phyloP scores from a whole-genome alignment of 768 basidiomycete genomes.

The Auricularia auricula-judae region DNA sequence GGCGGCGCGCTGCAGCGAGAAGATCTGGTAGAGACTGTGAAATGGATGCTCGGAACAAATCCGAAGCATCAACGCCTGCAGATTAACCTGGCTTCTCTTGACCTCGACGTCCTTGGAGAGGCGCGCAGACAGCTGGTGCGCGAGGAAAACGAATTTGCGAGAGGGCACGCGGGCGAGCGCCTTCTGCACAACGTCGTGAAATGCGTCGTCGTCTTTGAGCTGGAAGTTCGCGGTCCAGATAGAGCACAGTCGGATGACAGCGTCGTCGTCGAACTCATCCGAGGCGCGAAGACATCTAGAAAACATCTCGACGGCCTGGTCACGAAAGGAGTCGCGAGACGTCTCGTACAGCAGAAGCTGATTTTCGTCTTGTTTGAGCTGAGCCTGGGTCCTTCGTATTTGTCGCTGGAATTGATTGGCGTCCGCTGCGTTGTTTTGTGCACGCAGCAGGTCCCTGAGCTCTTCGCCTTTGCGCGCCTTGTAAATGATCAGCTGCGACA shows the following conservation, averaged over 20 bases:
- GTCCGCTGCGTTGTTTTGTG: constrained; percentile 11
- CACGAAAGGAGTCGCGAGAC: constrained; percentile 50
- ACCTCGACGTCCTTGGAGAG: constrained; percentile 38
- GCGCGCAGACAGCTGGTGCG: constrained; percentile 87
- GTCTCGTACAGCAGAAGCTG: constrained; percentile 29
- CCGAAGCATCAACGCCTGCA: constrained; percentile 54
- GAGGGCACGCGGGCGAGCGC: constrained; percentile 61
- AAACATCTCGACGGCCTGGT: constrained; percentile 76
- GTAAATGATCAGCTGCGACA: constrained; percentile 57
- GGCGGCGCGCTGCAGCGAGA: constrained; percentile 44
- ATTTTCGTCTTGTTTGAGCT: constrained; percentile 46
- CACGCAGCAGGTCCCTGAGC: constrained; percentile 35
- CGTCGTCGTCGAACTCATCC: constrained; percentile 65
- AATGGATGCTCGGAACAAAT: constrained; percentile 90
- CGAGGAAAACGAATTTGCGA: constrained; percentile 80
- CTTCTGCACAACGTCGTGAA: constrained; percentile 30
- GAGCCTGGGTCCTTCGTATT: constrained; percentile 32
- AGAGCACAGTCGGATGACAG: constrained; percentile 71
- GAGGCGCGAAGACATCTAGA: constrained; percentile 60
- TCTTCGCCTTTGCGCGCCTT: constrained; percentile 62
- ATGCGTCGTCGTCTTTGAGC: constrained; percentile 20
- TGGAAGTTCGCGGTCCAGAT: constrained; percentile 83
- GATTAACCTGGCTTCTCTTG: constrained; percentile 34
- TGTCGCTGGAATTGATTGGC: constrained; percentile 14
- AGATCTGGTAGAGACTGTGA: constrained; percentile 85